Base-by-base conservation (phyloP, 495 filamentous ascomycete species). In the Aspergillus mulundensis region DNA sequence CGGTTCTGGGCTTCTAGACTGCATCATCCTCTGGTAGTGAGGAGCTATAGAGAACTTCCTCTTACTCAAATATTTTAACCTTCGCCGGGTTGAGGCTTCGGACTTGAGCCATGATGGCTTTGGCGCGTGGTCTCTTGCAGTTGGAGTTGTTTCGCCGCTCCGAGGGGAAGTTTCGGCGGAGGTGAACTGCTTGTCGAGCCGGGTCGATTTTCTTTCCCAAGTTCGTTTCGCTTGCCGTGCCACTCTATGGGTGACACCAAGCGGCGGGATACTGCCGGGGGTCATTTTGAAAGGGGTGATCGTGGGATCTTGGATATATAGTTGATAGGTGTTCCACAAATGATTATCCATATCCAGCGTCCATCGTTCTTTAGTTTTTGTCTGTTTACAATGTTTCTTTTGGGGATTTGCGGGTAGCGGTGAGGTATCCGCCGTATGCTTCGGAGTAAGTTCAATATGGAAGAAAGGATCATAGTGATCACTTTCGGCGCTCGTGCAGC, bases 221-320 rank as follows among this genome's bases (percentile, higher is more conserved):
- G 81, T 93, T 63, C 84, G 81, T 70, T 86, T 89, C 5, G 92
- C 89, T 63, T 90, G 86, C 63, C 91, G 82, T 1, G 91, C 89
- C 46, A 98, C 91, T 56, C 91, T 89, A 62, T 87, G 80, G 62
- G 91, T 93, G 30, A 97, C 89, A 7, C 94, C 95, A 36, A 94
- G 78, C 12, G 94, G 94, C 20, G 94, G 94, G 36, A 92, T 83
- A 53, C 83, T 82, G 50, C 90, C 92, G 19, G 93, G 91, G 15
- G 91, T 83, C 74, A 90, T 87, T 62, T 92, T 91, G 73, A 97
- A 93, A 0, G 94, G 94, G 1, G 94, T 98, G 24, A 95, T 87
- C 10, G 87, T 91, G 30, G 94, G 92, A 67, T 97, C 91, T 60
- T 91, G 87, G 11, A 97, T 75, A 65, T 96, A 98, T 10, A 88